Evolutionary conservation across 768 basidiomycete genomes (phyloP).

Genomic region (Dentipellis fragilis): DNA sequence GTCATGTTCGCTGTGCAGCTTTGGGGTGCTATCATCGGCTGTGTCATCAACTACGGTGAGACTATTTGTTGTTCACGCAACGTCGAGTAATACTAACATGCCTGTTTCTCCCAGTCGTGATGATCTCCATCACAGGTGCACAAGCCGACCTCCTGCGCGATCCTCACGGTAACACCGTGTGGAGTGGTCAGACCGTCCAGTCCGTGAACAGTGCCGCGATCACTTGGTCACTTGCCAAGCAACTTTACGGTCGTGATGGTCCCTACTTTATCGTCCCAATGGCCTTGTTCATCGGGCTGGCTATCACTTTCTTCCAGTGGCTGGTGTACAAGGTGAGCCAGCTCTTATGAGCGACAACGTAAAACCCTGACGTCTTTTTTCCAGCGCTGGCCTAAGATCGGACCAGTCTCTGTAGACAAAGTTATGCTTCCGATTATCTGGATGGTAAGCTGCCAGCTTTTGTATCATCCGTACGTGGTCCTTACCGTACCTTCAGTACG

Average conservation of each 20-base stretch:
- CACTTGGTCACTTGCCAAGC: constrained; percentile 54
- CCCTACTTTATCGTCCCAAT: constrained; percentile 50
- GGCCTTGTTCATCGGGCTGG: constrained; percentile 43
- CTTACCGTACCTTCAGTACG: constrained; percentile 18
- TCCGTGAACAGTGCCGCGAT: constrained; percentile 47
- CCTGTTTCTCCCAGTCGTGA: constrained; percentile 33
- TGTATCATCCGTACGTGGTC: not conserved
- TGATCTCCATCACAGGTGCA: constrained; percentile 40
- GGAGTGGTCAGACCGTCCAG: constrained; percentile 32
- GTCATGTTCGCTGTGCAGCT: constrained; percentile 56
- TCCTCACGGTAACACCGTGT: constrained; percentile 49
- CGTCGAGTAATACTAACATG: constrained; percentile 17
- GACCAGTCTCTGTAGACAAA: constrained; percentile 36
- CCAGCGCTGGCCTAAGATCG: constrained; percentile 47
- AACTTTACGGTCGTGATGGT: constrained; percentile 42
- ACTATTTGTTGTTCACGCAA: not conserved
- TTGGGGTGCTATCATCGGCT: constrained; percentile 51
- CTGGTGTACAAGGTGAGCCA: constrained; percentile 35
- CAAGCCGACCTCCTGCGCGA: constrained; percentile 44
- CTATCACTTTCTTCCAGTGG: constrained; percentile 43
- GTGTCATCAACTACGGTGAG: constrained; percentile 27
- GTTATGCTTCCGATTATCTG: constrained; percentile 51
- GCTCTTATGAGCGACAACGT: not conserved
- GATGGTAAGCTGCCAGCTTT: constrained; percentile 22
- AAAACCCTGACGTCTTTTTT: not conserved